A percentile compares a stretch with the other conserved stretches of the same genome.
Conservation (phyloP, 306 rosid species). For the Vigna reflexopilosa region DNA sequence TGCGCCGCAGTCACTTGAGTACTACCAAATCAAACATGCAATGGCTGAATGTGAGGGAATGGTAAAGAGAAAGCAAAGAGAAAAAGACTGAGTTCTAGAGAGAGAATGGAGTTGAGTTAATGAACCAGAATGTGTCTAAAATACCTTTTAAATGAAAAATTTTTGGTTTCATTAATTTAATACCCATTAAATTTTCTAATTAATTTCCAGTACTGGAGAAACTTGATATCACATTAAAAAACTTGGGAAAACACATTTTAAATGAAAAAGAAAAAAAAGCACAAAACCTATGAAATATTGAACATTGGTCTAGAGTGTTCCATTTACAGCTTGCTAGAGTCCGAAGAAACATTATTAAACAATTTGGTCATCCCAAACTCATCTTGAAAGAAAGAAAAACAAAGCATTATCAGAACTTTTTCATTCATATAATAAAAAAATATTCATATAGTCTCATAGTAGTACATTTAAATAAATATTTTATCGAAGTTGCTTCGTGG, state of each 20-base stretch:
- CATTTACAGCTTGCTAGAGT: slow-evolving; percentile 48
- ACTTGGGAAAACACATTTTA: not conserved
- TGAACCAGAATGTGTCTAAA: too few relatives aligned
- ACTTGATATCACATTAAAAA: not conserved
- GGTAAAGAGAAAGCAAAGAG: too few relatives aligned
- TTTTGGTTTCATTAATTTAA: too few relatives aligned
- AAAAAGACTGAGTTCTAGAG: too few relatives aligned
- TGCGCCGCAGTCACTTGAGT: too few relatives aligned
- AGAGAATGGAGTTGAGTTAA: too few relatives aligned
- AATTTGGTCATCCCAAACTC: slow-evolving; percentile 38
- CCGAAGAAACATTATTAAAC: slow-evolving; percentile 25
- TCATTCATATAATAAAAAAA: not conserved
- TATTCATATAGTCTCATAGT: not conserved
- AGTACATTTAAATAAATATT: slow-evolving; percentile 18
- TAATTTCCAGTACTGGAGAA: not conserved
- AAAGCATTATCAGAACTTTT: slow-evolving; percentile 14
- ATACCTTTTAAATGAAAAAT: too few relatives aligned
- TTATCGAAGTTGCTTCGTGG: slow-evolving; percentile 6
- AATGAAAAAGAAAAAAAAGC: slow-evolving; percentile 29
- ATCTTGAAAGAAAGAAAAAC: not conserved
- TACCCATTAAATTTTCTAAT: too few relatives aligned
- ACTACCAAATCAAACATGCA: too few relatives aligned
- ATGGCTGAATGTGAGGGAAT: too few relatives aligned
- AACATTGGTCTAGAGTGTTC: slow-evolving; percentile 52
- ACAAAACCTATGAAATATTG: slow-evolving; percentile 31